Conservation (phyloP, 192 early-diverging fungal genomes). For the Backusella westeae region DNA sequence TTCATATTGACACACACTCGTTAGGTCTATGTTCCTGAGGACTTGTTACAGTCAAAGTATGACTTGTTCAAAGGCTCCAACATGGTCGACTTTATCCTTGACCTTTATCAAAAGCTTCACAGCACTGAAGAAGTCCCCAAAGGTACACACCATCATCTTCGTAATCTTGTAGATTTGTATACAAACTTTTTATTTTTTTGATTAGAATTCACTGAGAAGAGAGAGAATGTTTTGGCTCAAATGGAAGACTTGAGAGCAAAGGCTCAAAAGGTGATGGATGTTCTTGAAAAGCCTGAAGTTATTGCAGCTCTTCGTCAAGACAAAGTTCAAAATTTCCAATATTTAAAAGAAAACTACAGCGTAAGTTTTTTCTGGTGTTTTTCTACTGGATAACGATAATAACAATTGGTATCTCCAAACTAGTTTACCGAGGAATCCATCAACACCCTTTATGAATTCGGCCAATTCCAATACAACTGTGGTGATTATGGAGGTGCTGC, state of each 20-base stretch:
- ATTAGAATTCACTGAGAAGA: slow-evolving; percentile 65
- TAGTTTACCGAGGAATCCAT: slow-evolving; percentile 88
- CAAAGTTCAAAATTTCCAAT: slow-evolving; percentile 89
- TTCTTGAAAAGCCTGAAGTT: slow-evolving; percentile 90
- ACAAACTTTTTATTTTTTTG: not conserved
- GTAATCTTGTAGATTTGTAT: no score
- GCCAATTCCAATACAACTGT: slow-evolving; percentile 90
- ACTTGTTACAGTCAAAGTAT: slow-evolving; percentile 84
- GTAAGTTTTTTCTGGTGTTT: slow-evolving; percentile 34
- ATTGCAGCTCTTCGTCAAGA: slow-evolving; percentile 88
- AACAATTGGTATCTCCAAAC: not conserved
- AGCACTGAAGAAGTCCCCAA: slow-evolving; percentile 69
- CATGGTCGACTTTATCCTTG: slow-evolving; percentile 93
- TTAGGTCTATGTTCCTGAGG: slow-evolving; percentile 76
- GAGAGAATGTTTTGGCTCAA: slow-evolving; percentile 69
- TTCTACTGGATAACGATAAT: no score
- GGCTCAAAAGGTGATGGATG: slow-evolving; percentile 80
- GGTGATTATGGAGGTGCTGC: slow-evolving; percentile 90
- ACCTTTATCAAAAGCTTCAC: slow-evolving; percentile 81
- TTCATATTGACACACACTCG: not conserved
- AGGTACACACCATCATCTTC: slow-evolving; percentile 40
- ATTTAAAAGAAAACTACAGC: slow-evolving; percentile 81
- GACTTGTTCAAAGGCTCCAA: slow-evolving; percentile 85
- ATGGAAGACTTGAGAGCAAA: slow-evolving; percentile 74
- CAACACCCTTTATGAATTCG: slow-evolving; percentile 81